A percentile compares a stretch with the other conserved stretches of the same genome.
phyloP scores from a whole-genome alignment of 1,139 yeast genomes.

The Suhomyces guaymorum region DNA sequence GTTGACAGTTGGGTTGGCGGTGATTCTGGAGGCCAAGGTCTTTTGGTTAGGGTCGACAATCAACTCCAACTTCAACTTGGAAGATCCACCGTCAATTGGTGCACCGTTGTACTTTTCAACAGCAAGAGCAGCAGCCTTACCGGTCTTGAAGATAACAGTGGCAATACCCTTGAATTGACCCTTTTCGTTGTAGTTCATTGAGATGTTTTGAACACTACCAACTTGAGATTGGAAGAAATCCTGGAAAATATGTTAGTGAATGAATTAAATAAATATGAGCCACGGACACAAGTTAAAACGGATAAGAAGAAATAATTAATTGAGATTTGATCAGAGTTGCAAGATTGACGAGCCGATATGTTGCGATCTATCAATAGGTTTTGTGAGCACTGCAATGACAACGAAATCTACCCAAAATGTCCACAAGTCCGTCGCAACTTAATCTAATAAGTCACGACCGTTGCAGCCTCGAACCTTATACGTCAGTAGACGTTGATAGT shows the following conservation, averaged over 20 bases:
- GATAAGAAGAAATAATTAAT: too few relatives aligned
- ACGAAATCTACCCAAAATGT: conserved; percentile 4
- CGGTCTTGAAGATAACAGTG: conserved; percentile 71
- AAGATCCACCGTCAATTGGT: conserved; percentile 85
- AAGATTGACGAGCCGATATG: too few relatives aligned
- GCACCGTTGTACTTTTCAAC: conserved; percentile 88
- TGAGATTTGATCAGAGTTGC: too few relatives aligned
- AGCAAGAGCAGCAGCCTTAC: conserved; percentile 69
- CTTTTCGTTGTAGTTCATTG: conserved; percentile 77
- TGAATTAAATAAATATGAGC: conserved; percentile 9
- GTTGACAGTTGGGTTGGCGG: conserved; percentile 41
- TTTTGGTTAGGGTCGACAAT: conserved; percentile 81
- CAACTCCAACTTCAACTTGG: conserved; percentile 78
- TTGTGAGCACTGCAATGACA: conserved; percentile 5
- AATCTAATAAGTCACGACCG: conserved; percentile 10
- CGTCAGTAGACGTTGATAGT: not conserved
- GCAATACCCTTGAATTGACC: conserved; percentile 94
- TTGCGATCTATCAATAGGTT: too few relatives aligned
- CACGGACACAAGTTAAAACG: conserved; percentile 4
- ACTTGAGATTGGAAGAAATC: conserved; percentile 87
- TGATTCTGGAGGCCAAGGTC: conserved; percentile 73
- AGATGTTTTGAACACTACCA: conserved; percentile 77
- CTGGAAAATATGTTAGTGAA: conserved; percentile 43
- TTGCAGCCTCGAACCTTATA: conserved; percentile 1
- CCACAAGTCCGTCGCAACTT: conserved; percentile 6